These are phyloP conservation scores for Phalaenopsis hybrid DNA, from an alignment of 116 monocot genomes.

Conservation along the genomic window DNA sequence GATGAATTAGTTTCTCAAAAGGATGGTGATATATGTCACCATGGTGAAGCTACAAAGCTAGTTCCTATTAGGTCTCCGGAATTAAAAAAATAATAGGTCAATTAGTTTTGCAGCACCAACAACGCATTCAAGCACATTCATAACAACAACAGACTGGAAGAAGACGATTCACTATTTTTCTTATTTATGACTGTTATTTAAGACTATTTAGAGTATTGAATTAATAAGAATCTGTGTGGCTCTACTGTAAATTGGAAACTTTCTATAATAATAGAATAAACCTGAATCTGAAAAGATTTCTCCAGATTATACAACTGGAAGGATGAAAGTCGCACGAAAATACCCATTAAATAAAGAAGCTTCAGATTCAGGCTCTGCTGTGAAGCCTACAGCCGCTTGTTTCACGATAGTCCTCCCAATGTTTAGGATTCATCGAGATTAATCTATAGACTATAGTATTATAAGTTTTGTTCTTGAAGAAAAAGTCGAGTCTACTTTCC, in stretches of 20 bases:
- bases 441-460: neutral
- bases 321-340: neutral
- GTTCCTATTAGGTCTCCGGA: neutral
- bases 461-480: neutral
- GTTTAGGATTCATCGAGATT: too few relatives aligned
- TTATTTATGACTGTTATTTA: neutral
- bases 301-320: neutral
- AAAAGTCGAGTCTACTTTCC: neutral
- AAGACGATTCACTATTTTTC: neutral
- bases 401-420: too few relatives aligned
- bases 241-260: too few relatives aligned
- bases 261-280: neutral
- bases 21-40: neutral
- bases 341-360: neutral
- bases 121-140: neutral
- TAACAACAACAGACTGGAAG: neutral
- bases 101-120: neutral
- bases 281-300: neutral
- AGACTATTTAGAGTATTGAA: too few relatives aligned
- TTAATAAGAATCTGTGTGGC: too few relatives aligned
- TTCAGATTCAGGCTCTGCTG: neutral
- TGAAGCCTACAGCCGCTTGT: too few relatives aligned
- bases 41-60: neutral
- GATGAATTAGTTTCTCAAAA: constrained; percentile 3
- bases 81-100: neutral